These are phyloP conservation scores for Agaricus sinodeliciosus DNA, from an alignment of 768 basidiomycete genomes.

Conservation along the genomic window DNA sequence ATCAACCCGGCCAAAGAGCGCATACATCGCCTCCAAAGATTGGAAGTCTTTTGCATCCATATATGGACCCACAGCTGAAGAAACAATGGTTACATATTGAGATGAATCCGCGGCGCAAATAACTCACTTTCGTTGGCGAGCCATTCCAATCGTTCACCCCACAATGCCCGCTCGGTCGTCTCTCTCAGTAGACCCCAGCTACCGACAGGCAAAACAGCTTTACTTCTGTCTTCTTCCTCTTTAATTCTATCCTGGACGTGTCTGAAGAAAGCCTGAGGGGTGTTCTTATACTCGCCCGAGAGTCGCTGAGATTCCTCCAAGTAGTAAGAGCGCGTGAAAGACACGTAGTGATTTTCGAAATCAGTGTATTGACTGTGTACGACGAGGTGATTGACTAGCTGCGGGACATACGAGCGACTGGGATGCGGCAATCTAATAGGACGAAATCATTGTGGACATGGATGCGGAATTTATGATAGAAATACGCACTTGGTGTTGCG, in stretches of 20 bases:
- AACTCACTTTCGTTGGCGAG: conserved; percentile 26
- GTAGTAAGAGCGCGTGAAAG: conserved; percentile 48
- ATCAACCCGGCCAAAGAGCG: conserved; percentile 52
- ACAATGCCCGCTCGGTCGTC: conserved; percentile 45
- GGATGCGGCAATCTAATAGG: conserved; percentile 27
- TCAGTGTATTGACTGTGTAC: conserved; percentile 50
- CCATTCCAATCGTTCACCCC: conserved; percentile 35
- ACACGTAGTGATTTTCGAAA: conserved; percentile 53
- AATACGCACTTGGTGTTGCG: conserved; percentile 33
- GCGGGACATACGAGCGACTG: conserved; percentile 33
- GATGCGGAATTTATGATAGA: background rate
- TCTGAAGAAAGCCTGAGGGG: conserved; percentile 48
- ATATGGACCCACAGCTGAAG: conserved; percentile 45
- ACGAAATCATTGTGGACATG: background rate
- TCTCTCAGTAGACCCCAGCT: conserved; percentile 47
- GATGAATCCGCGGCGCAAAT: background rate
- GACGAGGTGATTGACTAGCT: conserved; percentile 51
- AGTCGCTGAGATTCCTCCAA: conserved; percentile 37
- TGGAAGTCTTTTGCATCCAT: conserved; percentile 39
- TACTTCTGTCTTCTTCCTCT: conserved; percentile 53
- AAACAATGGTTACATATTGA: background rate
- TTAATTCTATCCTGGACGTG: conserved; percentile 37
- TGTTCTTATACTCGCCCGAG: conserved; percentile 28
- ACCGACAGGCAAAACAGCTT: conserved; percentile 40
- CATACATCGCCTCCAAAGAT: conserved; percentile 48